Evolutionary conservation across 192 early-diverging fungal genomes (phyloP).

Genomic region (Dispira parvispora): DNA sequence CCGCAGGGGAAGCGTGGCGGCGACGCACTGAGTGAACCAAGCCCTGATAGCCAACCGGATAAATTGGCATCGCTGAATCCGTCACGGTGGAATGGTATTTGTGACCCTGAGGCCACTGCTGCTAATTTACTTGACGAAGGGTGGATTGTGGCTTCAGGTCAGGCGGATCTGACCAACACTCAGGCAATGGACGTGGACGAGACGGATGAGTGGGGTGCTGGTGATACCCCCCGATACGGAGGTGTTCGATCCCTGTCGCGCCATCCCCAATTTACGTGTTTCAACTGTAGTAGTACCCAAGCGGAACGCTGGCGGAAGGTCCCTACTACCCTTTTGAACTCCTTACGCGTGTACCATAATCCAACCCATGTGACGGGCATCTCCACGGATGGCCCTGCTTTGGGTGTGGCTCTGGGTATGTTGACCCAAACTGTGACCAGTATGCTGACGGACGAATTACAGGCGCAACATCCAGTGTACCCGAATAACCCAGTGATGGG

Average conservation of each 20-base stretch:
- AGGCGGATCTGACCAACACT: too few relatives aligned
- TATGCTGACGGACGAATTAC: background rate
- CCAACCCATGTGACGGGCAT: background rate
- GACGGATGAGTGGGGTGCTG: background rate
- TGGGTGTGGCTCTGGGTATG: too few relatives aligned
- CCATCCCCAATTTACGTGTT: background rate
- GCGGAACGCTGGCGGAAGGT: constrained; percentile 20
- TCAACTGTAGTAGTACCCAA: constrained; percentile 10
- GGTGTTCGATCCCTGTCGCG: too few relatives aligned
- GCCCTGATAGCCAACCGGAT: background rate
- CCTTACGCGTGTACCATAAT: constrained; percentile 7
- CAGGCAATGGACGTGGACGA: background rate
- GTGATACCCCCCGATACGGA: too few relatives aligned
- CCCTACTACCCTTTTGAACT: background rate
- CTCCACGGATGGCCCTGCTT: too few relatives aligned
- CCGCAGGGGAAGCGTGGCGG: background rate
- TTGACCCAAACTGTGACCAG: background rate
- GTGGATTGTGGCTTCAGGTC: background rate
- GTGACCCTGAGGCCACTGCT: constrained; percentile 6
- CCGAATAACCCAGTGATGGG: constrained; percentile 11
- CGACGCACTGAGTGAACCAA: background rate
- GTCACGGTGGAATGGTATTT: constrained; percentile 5
- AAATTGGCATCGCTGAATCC: background rate
- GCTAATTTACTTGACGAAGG: constrained; percentile 8
- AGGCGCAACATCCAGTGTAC: background rate